Conservation (phyloP, 1,284 basidiomycete genomes). For the Fomitopsis schrenkii region DNA sequence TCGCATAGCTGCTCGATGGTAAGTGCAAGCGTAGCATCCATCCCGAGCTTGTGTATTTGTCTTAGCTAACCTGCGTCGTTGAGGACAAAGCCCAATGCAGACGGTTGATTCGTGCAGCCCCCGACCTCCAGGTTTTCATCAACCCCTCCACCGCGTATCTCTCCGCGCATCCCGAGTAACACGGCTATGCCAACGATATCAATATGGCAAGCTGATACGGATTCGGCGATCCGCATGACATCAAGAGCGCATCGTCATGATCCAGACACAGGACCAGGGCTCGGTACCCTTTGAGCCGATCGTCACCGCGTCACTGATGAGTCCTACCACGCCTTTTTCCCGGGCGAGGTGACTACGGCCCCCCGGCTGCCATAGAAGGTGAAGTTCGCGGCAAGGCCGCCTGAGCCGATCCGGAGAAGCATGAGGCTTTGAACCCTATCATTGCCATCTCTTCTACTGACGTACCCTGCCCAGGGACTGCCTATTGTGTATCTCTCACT, state of each 20-base stretch:
- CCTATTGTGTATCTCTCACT: not conserved
- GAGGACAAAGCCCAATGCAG: too few species aligned
- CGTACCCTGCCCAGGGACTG: not conserved
- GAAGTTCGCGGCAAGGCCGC: not conserved
- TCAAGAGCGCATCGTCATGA: not conserved
- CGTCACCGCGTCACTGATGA: not conserved
- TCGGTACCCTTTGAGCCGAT: not conserved
- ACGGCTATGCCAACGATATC: not conserved
- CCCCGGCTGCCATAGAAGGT: not conserved
- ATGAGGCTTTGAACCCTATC: constrained; percentile 6
- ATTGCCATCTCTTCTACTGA: constrained; percentile 6
- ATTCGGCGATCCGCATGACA: constrained; percentile 4
- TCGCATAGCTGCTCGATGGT: too few species aligned
- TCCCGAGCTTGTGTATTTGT: too few species aligned
- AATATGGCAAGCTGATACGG: not conserved
- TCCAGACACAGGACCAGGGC: not conserved
- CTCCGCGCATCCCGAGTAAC: not conserved
- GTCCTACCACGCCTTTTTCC: not conserved
- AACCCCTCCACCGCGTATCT: not conserved
- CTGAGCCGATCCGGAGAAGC: constrained; percentile 9
- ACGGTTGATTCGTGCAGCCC: too few species aligned
- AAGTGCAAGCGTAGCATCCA: too few species aligned
- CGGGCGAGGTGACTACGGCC: not conserved
- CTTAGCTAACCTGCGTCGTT: too few species aligned
- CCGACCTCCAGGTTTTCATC: too few species aligned